Evolutionary conservation across 1,284 basidiomycete species (phyloP).

Genomic region (Xerocomus amazonicus): DNA sequence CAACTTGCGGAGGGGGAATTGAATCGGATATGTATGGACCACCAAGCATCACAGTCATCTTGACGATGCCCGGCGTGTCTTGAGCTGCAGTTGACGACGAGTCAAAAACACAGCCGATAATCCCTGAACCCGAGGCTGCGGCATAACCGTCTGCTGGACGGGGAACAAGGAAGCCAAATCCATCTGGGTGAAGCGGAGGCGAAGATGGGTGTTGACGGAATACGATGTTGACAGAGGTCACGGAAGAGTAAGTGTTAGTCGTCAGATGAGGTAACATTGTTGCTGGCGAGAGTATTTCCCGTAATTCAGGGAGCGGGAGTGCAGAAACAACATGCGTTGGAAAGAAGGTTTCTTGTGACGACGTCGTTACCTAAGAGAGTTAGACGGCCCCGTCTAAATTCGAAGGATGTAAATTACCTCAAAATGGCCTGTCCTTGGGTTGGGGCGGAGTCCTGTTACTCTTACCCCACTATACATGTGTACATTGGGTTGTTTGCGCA

Average conservation of each 20-base stretch:
- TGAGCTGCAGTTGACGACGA: conserved; percentile 71
- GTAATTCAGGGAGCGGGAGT: conserved; percentile 68
- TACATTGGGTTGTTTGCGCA: conserved; percentile 55
- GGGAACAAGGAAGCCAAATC: conserved; percentile 94
- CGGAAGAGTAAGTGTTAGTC: conserved; percentile 59
- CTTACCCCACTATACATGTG: conserved; percentile 47
- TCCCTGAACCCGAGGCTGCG: conserved; percentile 42
- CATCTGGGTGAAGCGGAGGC: conserved; percentile 64
- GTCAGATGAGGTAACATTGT: conserved; percentile 45
- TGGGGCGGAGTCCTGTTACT: conserved; percentile 38
- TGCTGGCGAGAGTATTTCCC: conserved; percentile 45
- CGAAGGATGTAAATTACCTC: conserved; percentile 39
- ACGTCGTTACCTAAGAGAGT: conserved; percentile 41
- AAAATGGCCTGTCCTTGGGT: conserved; percentile 35
- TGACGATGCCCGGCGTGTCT: conserved; percentile 51
- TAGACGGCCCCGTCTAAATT: conserved; percentile 5
- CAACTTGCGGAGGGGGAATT: conserved; percentile 11
- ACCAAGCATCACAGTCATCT: conserved; percentile 91
- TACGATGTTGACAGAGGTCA: conserved; percentile 73
- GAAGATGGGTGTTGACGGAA: conserved; percentile 51
- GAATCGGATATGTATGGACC: conserved; percentile 50
- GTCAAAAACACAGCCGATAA: conserved; percentile 85
- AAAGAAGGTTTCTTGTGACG: conserved; percentile 36
- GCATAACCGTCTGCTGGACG: conserved; percentile 56
- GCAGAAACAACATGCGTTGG: conserved; percentile 64